Evolutionary conservation across 2,329 filamentous ascomycete genomes (phyloP).

Genomic region (Onygenales sp.): DNA sequence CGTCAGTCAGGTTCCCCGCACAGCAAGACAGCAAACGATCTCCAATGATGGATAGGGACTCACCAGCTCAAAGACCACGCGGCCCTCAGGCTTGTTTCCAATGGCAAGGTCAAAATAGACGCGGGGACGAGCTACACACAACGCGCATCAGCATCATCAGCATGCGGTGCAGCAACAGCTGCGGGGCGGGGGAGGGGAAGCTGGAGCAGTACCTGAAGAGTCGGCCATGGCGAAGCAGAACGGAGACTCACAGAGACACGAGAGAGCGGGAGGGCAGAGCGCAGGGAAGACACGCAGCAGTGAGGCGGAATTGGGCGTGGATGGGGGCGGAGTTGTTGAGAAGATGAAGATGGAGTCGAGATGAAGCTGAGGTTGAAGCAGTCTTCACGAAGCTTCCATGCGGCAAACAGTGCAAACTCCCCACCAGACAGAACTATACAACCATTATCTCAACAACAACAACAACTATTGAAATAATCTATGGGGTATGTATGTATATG

Average conservation of each 20-base stretch:
- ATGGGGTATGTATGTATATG: neutral
- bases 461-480: neutral
- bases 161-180: neutral
- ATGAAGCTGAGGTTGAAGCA: slow-evolving; percentile 7
- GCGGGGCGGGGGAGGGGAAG: neutral
- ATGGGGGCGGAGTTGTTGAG: neutral
- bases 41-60: slow-evolving; percentile 16
- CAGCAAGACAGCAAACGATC: neutral
- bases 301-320: slow-evolving; percentile 3
- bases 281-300: neutral
- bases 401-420: slow-evolving; percentile 14
- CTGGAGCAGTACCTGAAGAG: slow-evolving; percentile 21
- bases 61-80: slow-evolving; percentile 78
- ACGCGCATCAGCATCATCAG: neutral
- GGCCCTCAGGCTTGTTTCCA: slow-evolving; percentile 61
- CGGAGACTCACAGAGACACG: slow-evolving; percentile 2
- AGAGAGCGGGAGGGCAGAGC: neutral
- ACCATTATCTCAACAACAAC: neutral
- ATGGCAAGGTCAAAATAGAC: slow-evolving; percentile 93
- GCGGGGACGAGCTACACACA: slow-evolving; percentile 51
- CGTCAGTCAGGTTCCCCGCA: slow-evolving; percentile 5
- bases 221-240: slow-evolving; percentile 23
- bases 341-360: slow-evolving; percentile 1
- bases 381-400: slow-evolving; percentile 36
- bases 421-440: slow-evolving; percentile 2